phyloP scores from a whole-genome alignment of 495 filamentous ascomycete genomes.

The Penicillium salamii region DNA sequence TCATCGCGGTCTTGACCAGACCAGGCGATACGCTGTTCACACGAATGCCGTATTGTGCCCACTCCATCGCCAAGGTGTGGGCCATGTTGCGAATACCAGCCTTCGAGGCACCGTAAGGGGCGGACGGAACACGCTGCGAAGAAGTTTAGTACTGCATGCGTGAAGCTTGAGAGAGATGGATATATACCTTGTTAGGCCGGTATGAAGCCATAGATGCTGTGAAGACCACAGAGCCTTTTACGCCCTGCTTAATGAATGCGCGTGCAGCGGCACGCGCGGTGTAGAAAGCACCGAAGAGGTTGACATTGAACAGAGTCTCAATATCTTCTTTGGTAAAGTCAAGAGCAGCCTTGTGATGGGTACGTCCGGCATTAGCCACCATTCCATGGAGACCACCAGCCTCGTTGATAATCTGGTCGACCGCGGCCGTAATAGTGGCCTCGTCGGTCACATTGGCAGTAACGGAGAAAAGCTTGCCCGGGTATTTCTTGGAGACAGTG shows the following conservation, averaged over 20 bases:
- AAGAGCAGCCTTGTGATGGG: constrained; percentile 42
- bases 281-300: constrained; percentile 43
- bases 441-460: constrained; percentile 38
- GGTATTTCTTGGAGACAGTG: constrained; percentile 26
- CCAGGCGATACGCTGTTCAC: constrained; percentile 42
- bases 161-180: too few relatives aligned
- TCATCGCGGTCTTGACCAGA: constrained; percentile 38
- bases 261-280: constrained; percentile 33
- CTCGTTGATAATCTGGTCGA: constrained; percentile 34
- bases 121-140: constrained; percentile 29
- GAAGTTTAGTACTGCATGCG: too few relatives aligned
- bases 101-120: constrained; percentile 33
- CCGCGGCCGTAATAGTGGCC: constrained; percentile 30
- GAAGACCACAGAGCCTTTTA: constrained; percentile 45
- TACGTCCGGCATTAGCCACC: constrained; percentile 43
- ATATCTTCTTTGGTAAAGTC: constrained; percentile 42
- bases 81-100: constrained; percentile 33
- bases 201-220: constrained; percentile 48
- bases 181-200: constrained; percentile 39
- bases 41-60: constrained; percentile 45
- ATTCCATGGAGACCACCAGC: constrained; percentile 36
- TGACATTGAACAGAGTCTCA: constrained; percentile 39
- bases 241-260: constrained; percentile 40
- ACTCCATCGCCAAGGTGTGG: constrained; percentile 48
- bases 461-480: constrained; percentile 29